Percentiles rank a stretch among this genome's conserved stretches.
phyloP scores from a whole-genome alignment of 768 basidiomycete species.

The Suillus subaureus region DNA sequence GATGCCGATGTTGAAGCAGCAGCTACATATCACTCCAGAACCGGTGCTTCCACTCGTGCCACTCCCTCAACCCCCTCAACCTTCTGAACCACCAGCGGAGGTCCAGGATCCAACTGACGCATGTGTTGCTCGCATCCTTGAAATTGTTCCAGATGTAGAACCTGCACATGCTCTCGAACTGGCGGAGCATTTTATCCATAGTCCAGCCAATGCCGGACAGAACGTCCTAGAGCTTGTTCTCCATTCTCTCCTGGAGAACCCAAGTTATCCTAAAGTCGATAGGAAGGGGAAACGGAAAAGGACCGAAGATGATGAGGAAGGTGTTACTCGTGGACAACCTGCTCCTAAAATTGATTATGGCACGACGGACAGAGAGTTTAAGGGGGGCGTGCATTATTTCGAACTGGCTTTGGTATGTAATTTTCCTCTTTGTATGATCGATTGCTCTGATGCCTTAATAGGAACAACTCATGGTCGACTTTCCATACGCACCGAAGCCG shows the following conservation, averaged over 20 bases:
- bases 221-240: constrained; percentile 56
- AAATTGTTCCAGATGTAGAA: constrained; percentile 72
- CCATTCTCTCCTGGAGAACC: constrained; percentile 63
- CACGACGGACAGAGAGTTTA: constrained; percentile 44
- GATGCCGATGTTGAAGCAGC: neutral
- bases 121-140: constrained; percentile 54
- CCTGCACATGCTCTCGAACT: constrained; percentile 55
- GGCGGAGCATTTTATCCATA: constrained; percentile 44
- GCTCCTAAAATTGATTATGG: constrained; percentile 58
- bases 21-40: constrained; percentile 8
- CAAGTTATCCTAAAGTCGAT: constrained; percentile 57
- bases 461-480: constrained; percentile 58
- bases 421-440: constrained; percentile 6
- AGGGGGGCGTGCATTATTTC: constrained; percentile 48
- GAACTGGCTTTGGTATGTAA: constrained; percentile 52
- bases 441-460: constrained; percentile 21
- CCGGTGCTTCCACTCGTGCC: constrained; percentile 5
- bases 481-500: constrained; percentile 56
- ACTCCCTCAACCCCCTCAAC: constrained; percentile 10
- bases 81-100: constrained; percentile 19
- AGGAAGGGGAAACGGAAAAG: constrained; percentile 50
- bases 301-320: constrained; percentile 27
- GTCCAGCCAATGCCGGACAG: constrained; percentile 29
- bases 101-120: constrained; percentile 26
- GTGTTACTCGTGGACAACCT: constrained; percentile 36